Evolutionary conservation across 345 rosid genomes (phyloP).

Genomic region (Syzygium aqueum): DNA sequence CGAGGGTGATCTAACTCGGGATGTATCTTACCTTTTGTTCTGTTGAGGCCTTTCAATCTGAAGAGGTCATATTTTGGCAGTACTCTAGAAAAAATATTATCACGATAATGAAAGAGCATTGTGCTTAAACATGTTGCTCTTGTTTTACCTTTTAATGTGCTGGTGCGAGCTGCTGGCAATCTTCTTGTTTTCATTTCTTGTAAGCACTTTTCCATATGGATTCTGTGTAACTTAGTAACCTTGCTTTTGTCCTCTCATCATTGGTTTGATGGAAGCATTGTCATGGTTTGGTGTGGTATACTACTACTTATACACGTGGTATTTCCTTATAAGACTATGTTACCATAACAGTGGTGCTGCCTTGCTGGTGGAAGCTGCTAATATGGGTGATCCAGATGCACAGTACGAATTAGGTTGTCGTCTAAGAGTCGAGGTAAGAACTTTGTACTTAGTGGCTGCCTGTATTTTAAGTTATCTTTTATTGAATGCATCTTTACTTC

Average conservation of each 20-base stretch:
- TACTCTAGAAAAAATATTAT: neutral
- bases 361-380: constrained; percentile 85
- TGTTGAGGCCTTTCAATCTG: neutral
- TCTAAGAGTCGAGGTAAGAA: constrained; percentile 70
- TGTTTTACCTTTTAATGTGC: neutral
- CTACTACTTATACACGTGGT: neutral
- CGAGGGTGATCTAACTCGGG: neutral
- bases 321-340: neutral
- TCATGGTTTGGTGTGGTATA: neutral
- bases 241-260: neutral
- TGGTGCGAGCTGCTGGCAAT: neutral
- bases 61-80: neutral
- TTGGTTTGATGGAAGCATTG: neutral
- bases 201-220: neutral
- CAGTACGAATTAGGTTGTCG: constrained; percentile 80
- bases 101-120: neutral
- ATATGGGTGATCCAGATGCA: constrained; percentile 91
- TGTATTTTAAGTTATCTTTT: neutral
- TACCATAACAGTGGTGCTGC: constrained; percentile 65
- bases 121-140: neutral
- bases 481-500: neutral
- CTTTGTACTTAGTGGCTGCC: neutral
- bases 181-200: neutral
- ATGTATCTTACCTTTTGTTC: neutral
- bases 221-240: neutral